phyloP scores from a whole-genome alignment of 306 rosid species.

The Purshia tridentata region DNA sequence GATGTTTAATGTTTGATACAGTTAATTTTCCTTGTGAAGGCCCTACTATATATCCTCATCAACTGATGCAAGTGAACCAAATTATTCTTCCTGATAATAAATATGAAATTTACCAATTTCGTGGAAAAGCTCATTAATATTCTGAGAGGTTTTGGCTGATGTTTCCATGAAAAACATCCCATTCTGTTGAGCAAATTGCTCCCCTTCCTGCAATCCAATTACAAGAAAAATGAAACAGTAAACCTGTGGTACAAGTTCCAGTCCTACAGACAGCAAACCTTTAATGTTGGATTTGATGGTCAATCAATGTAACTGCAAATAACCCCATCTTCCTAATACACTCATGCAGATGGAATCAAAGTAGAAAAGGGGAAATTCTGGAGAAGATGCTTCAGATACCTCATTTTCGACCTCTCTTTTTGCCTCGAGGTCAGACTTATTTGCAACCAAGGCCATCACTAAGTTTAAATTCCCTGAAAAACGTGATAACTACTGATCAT shows the following conservation, averaged over 20 bases:
- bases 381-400: constrained; percentile 39
- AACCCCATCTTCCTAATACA: background rate
- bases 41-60: background rate
- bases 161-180: constrained; percentile 86
- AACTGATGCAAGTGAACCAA: background rate
- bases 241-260: background rate
- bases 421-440: constrained; percentile 69
- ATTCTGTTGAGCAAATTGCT: constrained; percentile 69
- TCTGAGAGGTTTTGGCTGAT: constrained; percentile 79
- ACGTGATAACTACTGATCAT: background rate
- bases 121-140: constrained; percentile 72
- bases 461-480: constrained; percentile 57
- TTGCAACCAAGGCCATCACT: constrained; percentile 80
- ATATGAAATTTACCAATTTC: constrained; percentile 60
- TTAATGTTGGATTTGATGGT: background rate
- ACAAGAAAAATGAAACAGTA: background rate
- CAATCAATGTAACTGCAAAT: background rate
- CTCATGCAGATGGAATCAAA: background rate
- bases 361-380: background rate
- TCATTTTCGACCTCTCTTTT: constrained; percentile 64
- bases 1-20: background rate
- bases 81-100: background rate
- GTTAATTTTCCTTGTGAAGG: background rate
- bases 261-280: too few species aligned
- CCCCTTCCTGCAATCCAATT: constrained; percentile 56